phyloP scores from a whole-genome alignment of 1,284 basidiomycete species.

The Cutaneotrichosporon cutaneum region DNA sequence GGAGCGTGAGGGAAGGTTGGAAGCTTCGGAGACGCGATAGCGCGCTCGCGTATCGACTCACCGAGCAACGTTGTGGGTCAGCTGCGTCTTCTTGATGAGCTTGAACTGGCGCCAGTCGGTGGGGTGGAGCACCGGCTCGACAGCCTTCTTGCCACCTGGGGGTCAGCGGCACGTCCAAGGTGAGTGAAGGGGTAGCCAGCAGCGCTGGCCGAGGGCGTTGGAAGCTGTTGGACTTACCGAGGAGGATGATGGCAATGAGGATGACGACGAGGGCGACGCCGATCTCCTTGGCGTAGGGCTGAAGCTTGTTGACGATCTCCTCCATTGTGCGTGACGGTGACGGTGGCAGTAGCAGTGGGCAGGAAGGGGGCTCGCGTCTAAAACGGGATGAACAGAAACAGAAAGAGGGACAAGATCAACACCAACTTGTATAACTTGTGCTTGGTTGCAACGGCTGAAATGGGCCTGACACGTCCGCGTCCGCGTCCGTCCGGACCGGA shows the following conservation, averaged over 20 bases:
- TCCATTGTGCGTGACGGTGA: slow-evolving; percentile 3
- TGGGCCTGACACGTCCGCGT: not conserved
- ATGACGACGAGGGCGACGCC: slow-evolving; percentile 24
- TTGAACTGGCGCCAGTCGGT: slow-evolving; percentile 74
- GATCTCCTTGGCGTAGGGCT: slow-evolving; percentile 30
- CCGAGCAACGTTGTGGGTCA: slow-evolving; percentile 96
- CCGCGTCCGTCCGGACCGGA: not conserved
- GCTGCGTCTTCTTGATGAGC: slow-evolving; percentile 72
- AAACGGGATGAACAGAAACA: not conserved
- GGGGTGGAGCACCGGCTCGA: slow-evolving; percentile 39
- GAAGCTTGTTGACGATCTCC: slow-evolving; percentile 17
- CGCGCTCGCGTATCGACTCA: slow-evolving; percentile 53
- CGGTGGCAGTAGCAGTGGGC: not conserved
- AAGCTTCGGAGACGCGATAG: not conserved
- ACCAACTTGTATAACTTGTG: too few relatives aligned
- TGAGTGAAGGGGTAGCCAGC: not conserved
- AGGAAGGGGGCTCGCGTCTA: not conserved
- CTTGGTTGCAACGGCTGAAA: not conserved
- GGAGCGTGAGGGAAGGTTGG: too few relatives aligned
- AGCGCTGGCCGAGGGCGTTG: not conserved
- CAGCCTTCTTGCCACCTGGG: slow-evolving; percentile 12
- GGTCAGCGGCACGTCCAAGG: not conserved
- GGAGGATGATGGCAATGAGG: slow-evolving; percentile 25
- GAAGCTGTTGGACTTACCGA: slow-evolving; percentile 9
- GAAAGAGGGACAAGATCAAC: not conserved